These are phyloP conservation scores for Triticum aestivum DNA, from an alignment of 176 grass and related monocot species.

Conservation along the genomic window DNA sequence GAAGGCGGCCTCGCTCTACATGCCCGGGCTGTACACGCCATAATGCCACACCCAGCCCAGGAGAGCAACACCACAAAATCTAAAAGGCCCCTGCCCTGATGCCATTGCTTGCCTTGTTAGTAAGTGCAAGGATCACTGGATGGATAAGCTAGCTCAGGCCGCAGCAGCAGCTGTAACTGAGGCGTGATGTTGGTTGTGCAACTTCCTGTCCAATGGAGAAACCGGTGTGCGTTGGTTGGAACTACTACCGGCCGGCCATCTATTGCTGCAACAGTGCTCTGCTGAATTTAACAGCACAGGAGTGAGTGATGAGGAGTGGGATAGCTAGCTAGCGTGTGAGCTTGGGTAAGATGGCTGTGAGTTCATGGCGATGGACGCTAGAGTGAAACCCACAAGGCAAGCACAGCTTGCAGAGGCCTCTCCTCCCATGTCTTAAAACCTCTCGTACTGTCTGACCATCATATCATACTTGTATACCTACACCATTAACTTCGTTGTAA, in stretches of 20 bases:
- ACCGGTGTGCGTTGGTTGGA: conserved; percentile 34
- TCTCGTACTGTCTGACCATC: conserved; percentile 52
- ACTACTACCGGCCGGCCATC: conserved; percentile 20
- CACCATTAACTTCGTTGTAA: conserved; percentile 62
- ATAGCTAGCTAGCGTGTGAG: conserved; percentile 40
- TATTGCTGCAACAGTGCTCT: conserved; percentile 29
- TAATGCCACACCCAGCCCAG: conserved; percentile 38
- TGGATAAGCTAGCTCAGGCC: background rate
- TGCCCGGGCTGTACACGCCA: conserved; percentile 55
- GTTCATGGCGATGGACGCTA: conserved; percentile 33
- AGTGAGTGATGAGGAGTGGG: conserved; percentile 14
- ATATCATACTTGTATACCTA: conserved; percentile 64
- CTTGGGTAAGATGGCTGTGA: conserved; percentile 27
- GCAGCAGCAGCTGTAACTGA: conserved; percentile 12
- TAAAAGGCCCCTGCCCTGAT: background rate
- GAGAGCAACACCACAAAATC: conserved; percentile 54
- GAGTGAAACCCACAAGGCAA: conserved; percentile 46
- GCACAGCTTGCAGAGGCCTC: conserved; percentile 11
- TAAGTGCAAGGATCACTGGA: conserved; percentile 7
- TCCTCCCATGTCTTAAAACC: conserved; percentile 34
- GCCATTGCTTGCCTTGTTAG: conserved; percentile 30
- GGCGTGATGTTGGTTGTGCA: conserved; percentile 24
- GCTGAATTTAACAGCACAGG: conserved; percentile 28
- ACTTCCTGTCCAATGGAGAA: conserved; percentile 28
- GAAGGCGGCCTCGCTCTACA: conserved; percentile 45